Base-by-base conservation (phyloP, 306 rosid species). In the Urtica urens region DNA sequence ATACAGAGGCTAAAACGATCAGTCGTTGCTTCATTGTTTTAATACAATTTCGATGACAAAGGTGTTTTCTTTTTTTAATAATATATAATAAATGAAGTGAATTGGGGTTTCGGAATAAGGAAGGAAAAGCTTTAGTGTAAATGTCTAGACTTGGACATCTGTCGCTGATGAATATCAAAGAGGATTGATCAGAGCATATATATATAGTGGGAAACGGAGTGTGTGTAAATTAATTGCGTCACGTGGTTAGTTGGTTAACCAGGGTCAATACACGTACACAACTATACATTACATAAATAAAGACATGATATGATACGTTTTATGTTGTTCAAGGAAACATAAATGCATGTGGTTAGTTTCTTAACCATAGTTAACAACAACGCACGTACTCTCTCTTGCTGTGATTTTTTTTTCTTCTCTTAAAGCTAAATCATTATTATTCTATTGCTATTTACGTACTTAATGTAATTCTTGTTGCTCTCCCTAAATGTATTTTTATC, bases 111-210 rank as follows among this genome's bases (percentile, higher is more conserved):
- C 21, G 19, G 43, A 10, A 13, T 28, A 24, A 23, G 28, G 14
- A 15, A 27, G 19, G 19, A 49, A 9, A 18, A 49, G 31, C 2
- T 33, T 53, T 20, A 43, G 33, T 57, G 46, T 59, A 45, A 10
- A 14, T 55, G 56, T 68, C 38, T 49, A 58, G 58, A 34, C 68
- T 25, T 62, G 64, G 69, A 65, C 55, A 62, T 65, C 64, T 63
- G 72, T 68, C 77, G 49, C n/a, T 50, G 57, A 28, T 29, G 53
- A 43, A 39, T 31, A n/a, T 18, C 48, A 59, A 26, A 71, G 59
- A 67, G 64, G 56, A 65, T 64, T 55, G 60, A 45, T 59, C 2
- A 42, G 57, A 52, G 60, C 64, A 56, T 82, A 72, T 76, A 75
- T 34, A 39, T 25, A 9, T 34, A n/a, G n/a, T n/a, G n/a, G n/a